Conservation (phyloP, 2,329 filamentous ascomycete species). For the Ophiosphaerella korrae region DNA sequence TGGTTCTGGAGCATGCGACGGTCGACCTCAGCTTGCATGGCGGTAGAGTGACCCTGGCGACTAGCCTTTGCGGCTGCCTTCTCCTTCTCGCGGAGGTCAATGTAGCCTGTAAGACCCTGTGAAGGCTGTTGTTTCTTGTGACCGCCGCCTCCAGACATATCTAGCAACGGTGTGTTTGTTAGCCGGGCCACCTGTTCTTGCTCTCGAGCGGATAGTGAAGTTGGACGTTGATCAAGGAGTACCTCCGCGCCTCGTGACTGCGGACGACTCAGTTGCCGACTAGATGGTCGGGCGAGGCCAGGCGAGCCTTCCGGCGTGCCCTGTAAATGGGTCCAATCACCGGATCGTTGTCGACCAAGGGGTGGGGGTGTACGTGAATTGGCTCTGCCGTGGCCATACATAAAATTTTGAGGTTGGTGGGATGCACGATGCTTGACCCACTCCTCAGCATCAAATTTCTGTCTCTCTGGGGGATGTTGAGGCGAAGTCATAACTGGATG, state of each 20-base stretch:
- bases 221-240: constrained; percentile 59
- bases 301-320: constrained; percentile 31
- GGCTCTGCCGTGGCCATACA: constrained; percentile 62
- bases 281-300: constrained; percentile 31
- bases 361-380: constrained; percentile 57
- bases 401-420: constrained; percentile 51
- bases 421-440: constrained; percentile 80
- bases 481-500: constrained; percentile 69
- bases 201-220: constrained; percentile 79
- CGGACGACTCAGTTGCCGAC: constrained; percentile 48
- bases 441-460: constrained; percentile 73
- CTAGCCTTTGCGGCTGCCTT: constrained; percentile 52
- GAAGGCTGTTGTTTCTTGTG: constrained; percentile 52
- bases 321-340: constrained; percentile 52
- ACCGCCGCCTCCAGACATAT: constrained; percentile 59
- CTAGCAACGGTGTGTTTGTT: constrained; percentile 77
- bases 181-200: constrained; percentile 86
- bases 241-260: constrained; percentile 64
- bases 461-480: constrained; percentile 54
- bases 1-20: constrained; percentile 39
- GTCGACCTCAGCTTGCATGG: constrained; percentile 46
- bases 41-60: constrained; percentile 29
- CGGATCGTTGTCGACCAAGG: constrained; percentile 48
- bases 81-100: constrained; percentile 80
- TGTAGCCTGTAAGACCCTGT: constrained; percentile 73